A percentile compares a stretch with the other conserved stretches of the same genome.
Evolutionary conservation across 2,329 filamentous ascomycete species (phyloP).

Genomic region (Cladophialophora psammophila): DNA sequence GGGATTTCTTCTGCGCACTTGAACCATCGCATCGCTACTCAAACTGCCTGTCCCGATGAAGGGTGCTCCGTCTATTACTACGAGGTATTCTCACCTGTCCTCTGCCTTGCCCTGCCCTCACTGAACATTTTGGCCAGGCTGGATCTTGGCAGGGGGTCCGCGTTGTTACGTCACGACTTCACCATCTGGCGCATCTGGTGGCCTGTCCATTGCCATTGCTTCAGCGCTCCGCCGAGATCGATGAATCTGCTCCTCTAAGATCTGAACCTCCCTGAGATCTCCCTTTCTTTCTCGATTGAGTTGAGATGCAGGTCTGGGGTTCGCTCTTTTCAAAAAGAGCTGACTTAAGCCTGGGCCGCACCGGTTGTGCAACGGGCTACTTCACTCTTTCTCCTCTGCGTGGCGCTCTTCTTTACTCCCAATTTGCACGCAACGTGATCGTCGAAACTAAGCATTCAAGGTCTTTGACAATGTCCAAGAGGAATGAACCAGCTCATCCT

Average conservation of each 20-base stretch:
- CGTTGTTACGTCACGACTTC: conserved; percentile 25
- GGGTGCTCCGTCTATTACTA: no score
- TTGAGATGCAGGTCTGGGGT: background rate
- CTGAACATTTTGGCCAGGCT: no score
- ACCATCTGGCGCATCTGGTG: conserved; percentile 3
- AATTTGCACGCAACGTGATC: background rate
- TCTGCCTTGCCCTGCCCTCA: no score
- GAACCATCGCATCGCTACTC: no score
- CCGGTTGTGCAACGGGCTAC: background rate
- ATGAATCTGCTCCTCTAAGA: background rate
- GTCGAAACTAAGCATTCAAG: background rate
- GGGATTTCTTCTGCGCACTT: no score
- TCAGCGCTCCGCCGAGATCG: background rate
- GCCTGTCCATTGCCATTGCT: background rate
- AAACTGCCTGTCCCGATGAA: no score
- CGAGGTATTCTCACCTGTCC: no score
- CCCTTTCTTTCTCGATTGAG: background rate
- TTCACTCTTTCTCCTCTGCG: background rate
- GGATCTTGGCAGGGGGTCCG: background rate
- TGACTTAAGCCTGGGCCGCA: background rate
- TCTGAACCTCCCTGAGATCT: background rate
- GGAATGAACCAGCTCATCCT: conserved; percentile 40
- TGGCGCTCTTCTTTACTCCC: background rate
- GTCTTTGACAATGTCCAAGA: conserved; percentile 42
- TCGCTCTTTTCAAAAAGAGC: background rate